Conservation (phyloP, 176 grass and related monocot genomes). For the Aegilops umbellulata region DNA sequence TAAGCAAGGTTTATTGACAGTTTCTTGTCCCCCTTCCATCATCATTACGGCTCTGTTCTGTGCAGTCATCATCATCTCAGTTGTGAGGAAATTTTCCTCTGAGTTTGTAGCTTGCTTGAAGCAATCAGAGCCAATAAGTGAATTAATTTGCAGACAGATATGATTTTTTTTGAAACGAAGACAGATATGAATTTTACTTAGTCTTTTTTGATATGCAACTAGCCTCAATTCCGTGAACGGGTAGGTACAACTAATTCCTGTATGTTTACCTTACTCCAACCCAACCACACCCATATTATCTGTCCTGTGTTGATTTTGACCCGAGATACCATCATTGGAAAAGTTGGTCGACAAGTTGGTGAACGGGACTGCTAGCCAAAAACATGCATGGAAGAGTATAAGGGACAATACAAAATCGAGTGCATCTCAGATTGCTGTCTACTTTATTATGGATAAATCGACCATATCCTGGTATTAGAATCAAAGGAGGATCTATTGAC, state of each 20-base stretch:
- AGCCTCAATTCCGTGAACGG: not conserved
- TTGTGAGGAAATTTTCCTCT: not conserved
- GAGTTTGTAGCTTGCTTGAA: constrained; percentile 24
- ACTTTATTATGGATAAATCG: not conserved
- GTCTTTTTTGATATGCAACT: not conserved
- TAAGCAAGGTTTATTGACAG: too few relatives aligned
- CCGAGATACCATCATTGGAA: not conserved
- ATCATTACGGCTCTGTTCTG: not conserved
- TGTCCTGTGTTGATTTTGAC: constrained; percentile 13
- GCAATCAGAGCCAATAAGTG: not conserved
- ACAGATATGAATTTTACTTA: not conserved
- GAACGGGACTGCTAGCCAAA: not conserved
- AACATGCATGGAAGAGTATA: not conserved
- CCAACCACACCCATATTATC: not conserved
- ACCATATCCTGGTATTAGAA: not conserved
- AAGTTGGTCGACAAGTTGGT: constrained; percentile 4
- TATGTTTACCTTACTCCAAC: constrained; percentile 14
- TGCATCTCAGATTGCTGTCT: not conserved
- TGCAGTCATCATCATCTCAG: not conserved
- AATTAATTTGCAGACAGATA: not conserved
- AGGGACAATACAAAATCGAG: too few relatives aligned
- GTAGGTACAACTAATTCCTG: constrained; percentile 34
- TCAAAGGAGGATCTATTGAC: not conserved
- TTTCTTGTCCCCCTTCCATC: not conserved
- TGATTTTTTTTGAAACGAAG: not conserved